Evolutionary conservation across 2,329 filamentous ascomycete species (phyloP).

Genomic region (Colletotrichum australisinense): DNA sequence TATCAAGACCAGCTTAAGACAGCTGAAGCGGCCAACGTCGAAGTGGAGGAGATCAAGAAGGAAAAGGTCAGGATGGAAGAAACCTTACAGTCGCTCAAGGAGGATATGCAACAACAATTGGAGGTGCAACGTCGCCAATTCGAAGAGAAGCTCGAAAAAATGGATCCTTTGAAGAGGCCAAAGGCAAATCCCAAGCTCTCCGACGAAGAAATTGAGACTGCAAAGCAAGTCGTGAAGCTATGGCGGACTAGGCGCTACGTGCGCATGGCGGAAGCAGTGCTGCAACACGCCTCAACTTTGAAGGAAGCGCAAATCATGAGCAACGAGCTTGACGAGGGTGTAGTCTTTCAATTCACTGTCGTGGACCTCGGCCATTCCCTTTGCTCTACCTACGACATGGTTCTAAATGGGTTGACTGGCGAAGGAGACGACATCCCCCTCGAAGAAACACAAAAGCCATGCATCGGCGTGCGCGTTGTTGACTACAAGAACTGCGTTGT

Average conservation of each 20-base stretch:
- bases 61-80: conserved; percentile 91
- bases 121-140: conserved; percentile 86
- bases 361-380: conserved; percentile 89
- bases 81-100: conserved; percentile 79
- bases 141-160: conserved; percentile 83
- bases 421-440: conserved; percentile 87
- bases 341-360: conserved; percentile 94
- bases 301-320: conserved; percentile 99
- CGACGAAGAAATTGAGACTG: conserved; percentile 77
- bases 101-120: conserved; percentile 89
- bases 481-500: conserved; percentile 90
- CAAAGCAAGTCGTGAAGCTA: conserved; percentile 73
- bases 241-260: conserved; percentile 92
- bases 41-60: conserved; percentile 84
- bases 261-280: conserved; percentile 89
- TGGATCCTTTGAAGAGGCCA: conserved; percentile 72
- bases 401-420: conserved; percentile 87
- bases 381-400: conserved; percentile 96
- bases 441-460: conserved; percentile 86
- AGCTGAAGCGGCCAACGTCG: conserved; percentile 79
- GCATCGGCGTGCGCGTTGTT: conserved; percentile 88
- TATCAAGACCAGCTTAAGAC: conserved; percentile 82
- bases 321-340: conserved; percentile 91
- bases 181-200: conserved; percentile 74
- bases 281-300: conserved; percentile 86